Evolutionary conservation across 2,329 filamentous ascomycete genomes (phyloP), one percentile per base, ranked within the genome.

Genomic region (Helicocarpus griseus): DNA sequence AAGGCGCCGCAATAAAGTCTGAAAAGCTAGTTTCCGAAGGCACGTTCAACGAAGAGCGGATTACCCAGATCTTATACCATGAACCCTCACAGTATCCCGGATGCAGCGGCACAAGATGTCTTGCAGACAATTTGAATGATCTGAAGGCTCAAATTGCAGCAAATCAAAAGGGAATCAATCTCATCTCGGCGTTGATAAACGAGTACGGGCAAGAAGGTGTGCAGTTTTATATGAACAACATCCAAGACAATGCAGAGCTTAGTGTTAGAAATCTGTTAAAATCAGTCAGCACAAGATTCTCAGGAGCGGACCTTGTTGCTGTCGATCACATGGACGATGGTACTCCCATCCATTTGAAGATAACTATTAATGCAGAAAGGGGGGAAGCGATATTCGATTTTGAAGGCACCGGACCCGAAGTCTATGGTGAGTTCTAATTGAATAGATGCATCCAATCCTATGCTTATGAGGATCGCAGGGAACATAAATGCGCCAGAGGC

Each of bases 271-370:
- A 77, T 50, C 73, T 90, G 2, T 73, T 91, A 39, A 87, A 83
- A 61, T 72, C 79, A 19, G 81, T 89, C 22, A 78, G 80, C 60
- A 76, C 76, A 53, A 77, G 79, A 33, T 86, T 87, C 57, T 75
- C 81, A 59, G 82, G 82, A 3, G 76, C 77, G 49, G 78, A 85
- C 29, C 76, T 89, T 1, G 77, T 75, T 2, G 85, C 87, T 0
- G 72, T 83, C 7, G 87, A 93, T 61, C 86, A 81, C 68, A 91
- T 90, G 85, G 87, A 93, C 59, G 86, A 91, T 60, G 87, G 87
- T 28, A 86, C 79, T n/a, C 84, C 85, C 0, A 89, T 91, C 59
- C 75, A 80, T 46, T 74, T 91, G 9, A 82, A 81, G 53, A 77
- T 93, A 3, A 80, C 79, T 0, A 89, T 93, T 54, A 79, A 89